Conservation (phyloP, 2,329 filamentous ascomycete genomes). For the Seiridium unicorne region DNA sequence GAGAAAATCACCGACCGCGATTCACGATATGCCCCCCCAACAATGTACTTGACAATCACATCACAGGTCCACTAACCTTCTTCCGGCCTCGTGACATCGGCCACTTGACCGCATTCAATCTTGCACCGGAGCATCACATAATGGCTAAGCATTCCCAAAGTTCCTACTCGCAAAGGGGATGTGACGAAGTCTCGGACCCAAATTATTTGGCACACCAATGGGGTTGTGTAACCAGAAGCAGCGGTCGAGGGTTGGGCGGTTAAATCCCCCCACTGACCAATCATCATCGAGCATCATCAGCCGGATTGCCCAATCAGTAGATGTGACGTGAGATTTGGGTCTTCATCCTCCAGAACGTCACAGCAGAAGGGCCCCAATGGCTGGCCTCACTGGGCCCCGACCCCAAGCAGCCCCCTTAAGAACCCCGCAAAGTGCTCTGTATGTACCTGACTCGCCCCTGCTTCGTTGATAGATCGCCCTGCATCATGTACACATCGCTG, state of each 20-base stretch:
- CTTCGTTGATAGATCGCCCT: background rate
- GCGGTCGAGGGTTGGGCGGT: background rate
- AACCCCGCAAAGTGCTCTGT: background rate
- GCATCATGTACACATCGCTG: background rate
- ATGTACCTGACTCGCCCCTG: background rate
- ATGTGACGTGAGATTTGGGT: slow-evolving; percentile 3
- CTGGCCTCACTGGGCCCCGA: background rate
- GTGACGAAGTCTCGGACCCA: background rate
- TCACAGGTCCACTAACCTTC: background rate
- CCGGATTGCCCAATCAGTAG: slow-evolving; percentile 7
- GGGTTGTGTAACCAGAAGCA: background rate
- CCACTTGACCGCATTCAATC: background rate
- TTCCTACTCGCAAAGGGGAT: background rate
- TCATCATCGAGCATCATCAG: background rate
- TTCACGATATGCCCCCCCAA: no score
- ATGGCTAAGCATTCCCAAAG: background rate
- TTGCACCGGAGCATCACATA: slow-evolving; percentile 6
- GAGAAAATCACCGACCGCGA: no score
- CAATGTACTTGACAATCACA: no score
- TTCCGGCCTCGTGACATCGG: background rate
- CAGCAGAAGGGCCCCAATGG: background rate
- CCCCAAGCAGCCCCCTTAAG: background rate
- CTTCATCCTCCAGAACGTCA: background rate
- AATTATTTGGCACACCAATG: background rate
- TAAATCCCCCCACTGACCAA: background rate